phyloP scores from a whole-genome alignment of 1,284 basidiomycete genomes.

The Inonotus obliquus region DNA sequence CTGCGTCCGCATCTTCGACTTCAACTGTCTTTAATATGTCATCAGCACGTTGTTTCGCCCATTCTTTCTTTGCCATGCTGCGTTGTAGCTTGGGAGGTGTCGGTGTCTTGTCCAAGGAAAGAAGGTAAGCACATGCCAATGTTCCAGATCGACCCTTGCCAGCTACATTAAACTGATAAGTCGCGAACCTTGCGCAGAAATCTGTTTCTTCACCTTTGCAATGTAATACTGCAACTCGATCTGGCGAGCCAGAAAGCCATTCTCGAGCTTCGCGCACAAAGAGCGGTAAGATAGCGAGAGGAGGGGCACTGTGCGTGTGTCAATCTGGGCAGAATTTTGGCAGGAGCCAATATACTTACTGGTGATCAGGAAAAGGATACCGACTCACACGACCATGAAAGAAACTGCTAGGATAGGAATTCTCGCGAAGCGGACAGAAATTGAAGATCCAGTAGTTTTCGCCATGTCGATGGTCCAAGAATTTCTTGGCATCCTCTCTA shows the following conservation, averaged over 20 bases:
- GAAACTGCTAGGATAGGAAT: conserved; percentile 55
- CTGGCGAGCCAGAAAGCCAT: conserved; percentile 69
- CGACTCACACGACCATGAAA: conserved; percentile 74
- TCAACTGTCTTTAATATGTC: conserved; percentile 37
- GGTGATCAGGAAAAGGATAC: conserved; percentile 87
- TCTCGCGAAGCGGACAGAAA: conserved; percentile 76
- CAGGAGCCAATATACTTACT: conserved; percentile 43
- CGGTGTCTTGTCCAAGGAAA: conserved; percentile 50
- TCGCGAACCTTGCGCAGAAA: not conserved
- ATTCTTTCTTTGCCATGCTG: conserved; percentile 44
- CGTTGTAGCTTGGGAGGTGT: conserved; percentile 44
- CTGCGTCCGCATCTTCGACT: conserved; percentile 19
- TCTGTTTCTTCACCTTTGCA: conserved; percentile 61
- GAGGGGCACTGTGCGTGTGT: conserved; percentile 58
- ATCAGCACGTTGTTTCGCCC: conserved; percentile 45
- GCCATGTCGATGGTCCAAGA: conserved; percentile 71
- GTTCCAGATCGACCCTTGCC: conserved; percentile 83
- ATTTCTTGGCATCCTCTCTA: conserved; percentile 72
- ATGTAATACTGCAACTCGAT: conserved; percentile 79
- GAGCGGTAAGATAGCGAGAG: conserved; percentile 74
- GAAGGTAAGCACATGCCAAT: conserved; percentile 73
- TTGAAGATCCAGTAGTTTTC: conserved; percentile 86
- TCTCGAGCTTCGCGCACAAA: conserved; percentile 72
- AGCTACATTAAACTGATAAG: conserved; percentile 35
- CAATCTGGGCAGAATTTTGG: not conserved